phyloP scores from a whole-genome alignment of 345 rosid species.

The Acer campestre region DNA sequence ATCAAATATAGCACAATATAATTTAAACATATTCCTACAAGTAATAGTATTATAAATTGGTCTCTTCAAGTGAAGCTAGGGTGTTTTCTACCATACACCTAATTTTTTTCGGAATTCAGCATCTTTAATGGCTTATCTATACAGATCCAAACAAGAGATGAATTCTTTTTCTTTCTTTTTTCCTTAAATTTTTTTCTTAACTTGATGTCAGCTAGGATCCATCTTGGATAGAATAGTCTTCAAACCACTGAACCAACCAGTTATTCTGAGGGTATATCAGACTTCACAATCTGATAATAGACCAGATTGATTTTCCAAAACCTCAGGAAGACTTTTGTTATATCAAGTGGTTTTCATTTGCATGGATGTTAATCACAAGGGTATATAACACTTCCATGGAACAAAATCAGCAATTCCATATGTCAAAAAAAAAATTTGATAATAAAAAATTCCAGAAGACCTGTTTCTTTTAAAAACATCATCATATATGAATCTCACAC shows the following conservation, averaged over 20 bases:
- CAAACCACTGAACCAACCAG: conserved; percentile 6
- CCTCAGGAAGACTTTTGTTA: conserved; percentile 5
- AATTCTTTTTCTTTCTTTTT: background rate
- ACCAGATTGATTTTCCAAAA: background rate
- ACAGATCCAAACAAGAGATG: background rate
- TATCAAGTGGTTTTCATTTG: background rate
- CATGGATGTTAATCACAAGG: background rate
- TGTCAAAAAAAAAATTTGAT: background rate
- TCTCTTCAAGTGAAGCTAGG: background rate
- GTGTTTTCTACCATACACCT: background rate
- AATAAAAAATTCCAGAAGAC: background rate
- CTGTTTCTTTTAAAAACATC: conserved; percentile 7
- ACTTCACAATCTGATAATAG: background rate
- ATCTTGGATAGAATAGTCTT: background rate
- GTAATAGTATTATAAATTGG: background rate
- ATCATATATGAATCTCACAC: conserved; percentile 34
- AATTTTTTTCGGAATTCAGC: background rate
- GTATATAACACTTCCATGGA: background rate
- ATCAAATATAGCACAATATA: background rate
- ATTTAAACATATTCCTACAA: background rate
- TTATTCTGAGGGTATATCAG: background rate
- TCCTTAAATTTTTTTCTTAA: background rate
- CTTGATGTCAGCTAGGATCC: background rate
- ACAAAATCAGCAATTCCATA: background rate
- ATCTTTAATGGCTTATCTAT: background rate